These are phyloP conservation scores for Omphalotus guepiniiformis DNA, from an alignment of 768 basidiomycete species.

Conservation along the genomic window DNA sequence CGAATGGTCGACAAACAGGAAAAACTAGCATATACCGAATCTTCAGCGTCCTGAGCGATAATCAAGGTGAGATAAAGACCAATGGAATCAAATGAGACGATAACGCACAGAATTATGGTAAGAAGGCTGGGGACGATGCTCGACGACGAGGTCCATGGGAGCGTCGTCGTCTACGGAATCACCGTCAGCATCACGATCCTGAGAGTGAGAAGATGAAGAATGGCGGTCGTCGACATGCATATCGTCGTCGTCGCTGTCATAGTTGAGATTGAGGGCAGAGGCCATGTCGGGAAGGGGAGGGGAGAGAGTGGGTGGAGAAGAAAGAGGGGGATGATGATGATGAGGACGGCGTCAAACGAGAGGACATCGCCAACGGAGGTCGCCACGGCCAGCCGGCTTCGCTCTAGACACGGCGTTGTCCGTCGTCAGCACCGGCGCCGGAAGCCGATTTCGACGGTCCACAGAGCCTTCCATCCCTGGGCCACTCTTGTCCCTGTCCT, in stretches of 20 bases:
- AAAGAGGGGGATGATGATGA: constrained; percentile 17
- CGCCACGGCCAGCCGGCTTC: background rate
- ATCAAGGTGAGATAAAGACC: constrained; percentile 10
- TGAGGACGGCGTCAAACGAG: constrained; percentile 2
- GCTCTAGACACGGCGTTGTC: background rate
- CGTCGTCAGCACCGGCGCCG: background rate
- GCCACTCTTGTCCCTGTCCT: no score
- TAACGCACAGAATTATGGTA: constrained; percentile 38
- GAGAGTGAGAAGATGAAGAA: constrained; percentile 40
- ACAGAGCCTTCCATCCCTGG: no score
- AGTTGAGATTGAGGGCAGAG: constrained; percentile 51
- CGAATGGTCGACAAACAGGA: constrained; percentile 16
- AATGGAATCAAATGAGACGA: constrained; percentile 7
- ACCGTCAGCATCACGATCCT: constrained; percentile 60
- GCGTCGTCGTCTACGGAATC: constrained; percentile 58
- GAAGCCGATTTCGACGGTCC: no score
- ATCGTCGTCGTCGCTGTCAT: constrained; percentile 47
- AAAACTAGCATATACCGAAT: constrained; percentile 48
- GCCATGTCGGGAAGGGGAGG: constrained; percentile 19
- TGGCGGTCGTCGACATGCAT: constrained; percentile 71
- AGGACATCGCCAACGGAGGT: constrained; percentile 1
- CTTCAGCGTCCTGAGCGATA: constrained; percentile 42
- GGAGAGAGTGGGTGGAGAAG: constrained; percentile 27
- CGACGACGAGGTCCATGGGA: constrained; percentile 37
- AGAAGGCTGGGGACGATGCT: constrained; percentile 16